These are phyloP conservation scores for Corchorus capsularis DNA, from an alignment of 345 rosid genomes.

Conservation along the genomic window DNA sequence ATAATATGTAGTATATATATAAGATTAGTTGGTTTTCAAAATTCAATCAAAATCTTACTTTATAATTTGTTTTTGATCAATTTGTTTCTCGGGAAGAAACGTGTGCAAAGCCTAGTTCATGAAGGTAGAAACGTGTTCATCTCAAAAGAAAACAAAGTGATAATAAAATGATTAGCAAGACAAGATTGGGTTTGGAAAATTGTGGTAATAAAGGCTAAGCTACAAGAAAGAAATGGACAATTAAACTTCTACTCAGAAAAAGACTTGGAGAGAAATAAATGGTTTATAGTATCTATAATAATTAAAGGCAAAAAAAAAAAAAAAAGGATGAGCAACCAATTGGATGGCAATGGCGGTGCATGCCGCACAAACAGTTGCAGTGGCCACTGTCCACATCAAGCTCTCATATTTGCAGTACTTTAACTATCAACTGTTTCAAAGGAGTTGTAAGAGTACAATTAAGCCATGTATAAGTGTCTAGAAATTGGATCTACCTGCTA, in stretches of 20 bases:
- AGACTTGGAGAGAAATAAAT: background rate
- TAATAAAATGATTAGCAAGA: background rate
- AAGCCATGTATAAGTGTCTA: background rate
- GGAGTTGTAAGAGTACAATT: background rate
- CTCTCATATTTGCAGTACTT: background rate
- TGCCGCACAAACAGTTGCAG: background rate
- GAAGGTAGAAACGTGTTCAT: background rate
- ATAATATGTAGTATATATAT: too few relatives aligned
- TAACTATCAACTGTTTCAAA: background rate
- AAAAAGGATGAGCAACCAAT: constrained; percentile 15
- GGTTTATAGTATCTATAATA: background rate
- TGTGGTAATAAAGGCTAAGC: background rate
- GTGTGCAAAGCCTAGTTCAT: background rate
- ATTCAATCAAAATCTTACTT: too few relatives aligned
- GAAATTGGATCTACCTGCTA: background rate
- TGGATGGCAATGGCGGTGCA: constrained; percentile 34
- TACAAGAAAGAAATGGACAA: background rate
- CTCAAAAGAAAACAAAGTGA: background rate
- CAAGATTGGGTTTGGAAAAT: background rate
- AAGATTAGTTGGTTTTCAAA: too few relatives aligned
- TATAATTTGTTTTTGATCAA: background rate
- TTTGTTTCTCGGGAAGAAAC: background rate
- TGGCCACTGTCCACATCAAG: constrained; percentile 14
- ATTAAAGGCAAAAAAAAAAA: background rate
- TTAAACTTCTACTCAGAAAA: background rate